phyloP scores from a whole-genome alignment of 768 basidiomycete genomes.

The Macrocybe gigantea region DNA sequence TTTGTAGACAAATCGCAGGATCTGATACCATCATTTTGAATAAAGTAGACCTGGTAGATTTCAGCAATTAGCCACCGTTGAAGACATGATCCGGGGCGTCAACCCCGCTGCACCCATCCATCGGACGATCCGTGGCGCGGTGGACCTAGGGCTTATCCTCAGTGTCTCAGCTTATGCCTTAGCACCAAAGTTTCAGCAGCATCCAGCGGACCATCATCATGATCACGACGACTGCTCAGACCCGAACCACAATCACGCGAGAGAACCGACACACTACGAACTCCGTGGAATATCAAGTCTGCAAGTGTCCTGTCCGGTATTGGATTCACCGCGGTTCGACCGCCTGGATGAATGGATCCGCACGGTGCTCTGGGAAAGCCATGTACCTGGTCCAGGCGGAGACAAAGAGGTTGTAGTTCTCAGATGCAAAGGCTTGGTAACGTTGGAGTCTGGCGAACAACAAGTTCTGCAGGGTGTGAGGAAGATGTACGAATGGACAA shows the following conservation, averaged over 20 bases:
- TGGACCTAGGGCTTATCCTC: constrained; percentile 75
- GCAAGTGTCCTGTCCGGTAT: constrained; percentile 59
- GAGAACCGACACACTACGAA: constrained; percentile 55
- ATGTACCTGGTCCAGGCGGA: constrained; percentile 29
- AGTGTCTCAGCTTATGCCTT: constrained; percentile 74
- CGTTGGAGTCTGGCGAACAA: constrained; percentile 43
- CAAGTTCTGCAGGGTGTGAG: constrained; percentile 89
- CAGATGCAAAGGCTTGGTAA: constrained; percentile 85
- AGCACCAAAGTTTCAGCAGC: constrained; percentile 25
- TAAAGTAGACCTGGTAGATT: constrained; percentile 73
- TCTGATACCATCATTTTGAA: constrained; percentile 91
- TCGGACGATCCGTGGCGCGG: constrained; percentile 60
- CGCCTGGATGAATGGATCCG: constrained; percentile 79
- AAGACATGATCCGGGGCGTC: constrained; percentile 59
- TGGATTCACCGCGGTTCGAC: constrained; percentile 42
- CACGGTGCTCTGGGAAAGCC: constrained; percentile 74
- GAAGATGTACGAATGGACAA: constrained; percentile 76
- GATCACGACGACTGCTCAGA: constrained; percentile 18
- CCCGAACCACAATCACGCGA: constrained; percentile 25
- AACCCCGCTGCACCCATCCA: constrained; percentile 80
- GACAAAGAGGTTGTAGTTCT: constrained; percentile 52
- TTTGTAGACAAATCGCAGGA: constrained; percentile 82
- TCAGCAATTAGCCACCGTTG: constrained; percentile 41
- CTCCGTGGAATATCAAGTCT: constrained; percentile 80
- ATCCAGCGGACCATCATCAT: constrained; percentile 23